Percentiles rank a stretch among this genome's conserved stretches.
Conservation (phyloP, 768 basidiomycete species). For the Lactarius hatsudake region DNA sequence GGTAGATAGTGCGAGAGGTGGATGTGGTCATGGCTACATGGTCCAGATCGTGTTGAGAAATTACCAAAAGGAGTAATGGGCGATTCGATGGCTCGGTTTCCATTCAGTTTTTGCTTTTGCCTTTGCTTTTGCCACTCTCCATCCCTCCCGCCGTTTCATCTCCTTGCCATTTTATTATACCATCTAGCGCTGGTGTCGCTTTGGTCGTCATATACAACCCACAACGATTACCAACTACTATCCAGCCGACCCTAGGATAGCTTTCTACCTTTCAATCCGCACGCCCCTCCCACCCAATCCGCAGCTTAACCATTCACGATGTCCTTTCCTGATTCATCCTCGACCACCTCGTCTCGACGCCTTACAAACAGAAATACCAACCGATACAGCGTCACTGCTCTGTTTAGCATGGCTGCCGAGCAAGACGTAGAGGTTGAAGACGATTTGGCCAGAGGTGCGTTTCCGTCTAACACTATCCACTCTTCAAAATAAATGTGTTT, state of each 20-base stretch:
- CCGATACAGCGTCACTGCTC: slow-evolving; percentile 91
- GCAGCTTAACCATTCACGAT: slow-evolving; percentile 34
- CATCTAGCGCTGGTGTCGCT: slow-evolving; percentile 30
- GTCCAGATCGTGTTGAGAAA: not conserved
- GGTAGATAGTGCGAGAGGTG: not conserved
- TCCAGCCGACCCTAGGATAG: slow-evolving; percentile 21
- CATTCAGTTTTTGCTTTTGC: not conserved
- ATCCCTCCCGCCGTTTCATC: slow-evolving; percentile 25
- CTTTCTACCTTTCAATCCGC: slow-evolving; percentile 16
- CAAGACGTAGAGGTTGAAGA: slow-evolving; percentile 98
- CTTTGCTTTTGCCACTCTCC: not conserved
- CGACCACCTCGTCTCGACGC: slow-evolving; percentile 64
- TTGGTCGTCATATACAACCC: slow-evolving; percentile 12
- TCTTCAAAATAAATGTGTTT: slow-evolving; percentile 14
- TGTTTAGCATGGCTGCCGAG: slow-evolving; percentile 98
- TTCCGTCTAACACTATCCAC: slow-evolving; percentile 4
- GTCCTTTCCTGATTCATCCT: slow-evolving; percentile 56
- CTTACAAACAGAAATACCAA: slow-evolving; percentile 93
- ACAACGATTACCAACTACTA: slow-evolving; percentile 9
- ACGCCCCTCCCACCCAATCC: not conserved
- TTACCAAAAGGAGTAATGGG: slow-evolving; percentile 1
- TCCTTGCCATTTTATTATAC: slow-evolving; percentile 32
- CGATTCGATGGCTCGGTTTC: not conserved
- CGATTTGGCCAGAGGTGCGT: slow-evolving; percentile 87
- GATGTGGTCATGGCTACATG: slow-evolving; percentile 4